Base-by-base conservation (phyloP, 2,329 filamentous ascomycete genomes). In the Monilinia polystroma region DNA sequence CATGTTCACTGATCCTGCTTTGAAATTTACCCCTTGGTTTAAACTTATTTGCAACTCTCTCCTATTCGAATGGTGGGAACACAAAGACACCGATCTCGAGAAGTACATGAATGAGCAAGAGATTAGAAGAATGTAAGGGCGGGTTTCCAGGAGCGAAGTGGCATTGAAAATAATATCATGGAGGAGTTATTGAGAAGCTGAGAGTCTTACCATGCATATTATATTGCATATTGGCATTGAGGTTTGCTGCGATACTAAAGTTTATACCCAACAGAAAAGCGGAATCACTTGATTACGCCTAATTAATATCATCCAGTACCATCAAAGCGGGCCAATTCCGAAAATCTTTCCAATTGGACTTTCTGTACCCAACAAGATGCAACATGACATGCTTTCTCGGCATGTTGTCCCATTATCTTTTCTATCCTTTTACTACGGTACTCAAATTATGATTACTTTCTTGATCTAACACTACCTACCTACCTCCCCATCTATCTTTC, bases 11-110 rank as follows among this genome's bases (percentile, higher is more conserved):
- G 90, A 97, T 76, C 87, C 90, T 4, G 83, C 80, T 64, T 83
- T 96, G 73, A 90, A 89, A 75, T 98, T 98, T 79, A 99, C 95
- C 0, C 95, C 95, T 1, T 99, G 95, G 95, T 99, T 99, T 84
- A 97, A 97, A 84, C 88, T 99, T 73, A 98, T 99, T 76, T 99
- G 95, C 84, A 85, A 98, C 79, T 93, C 92, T 59, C 93, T 98
- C 91, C 86, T 99, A 53, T 99, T 96, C 75, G 90, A 97, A 79
- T 99, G 95, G 95, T 99, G 95, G 95, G 83, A 88, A 76, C 88
- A 91, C 79, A 85, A 98, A 66, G 89, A 95, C 73, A 82, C 85
- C 32, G 91, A 90, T 12, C 82, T 98, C 72, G 90, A 96, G 68
- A 90, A 91, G 80, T 97, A 94, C 80, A 85, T 87, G 79, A 89